Evolutionary conservation across 768 basidiomycete genomes (phyloP), one percentile per base, ranked within the genome.

Genomic region (Lactifluus piperatus): DNA sequence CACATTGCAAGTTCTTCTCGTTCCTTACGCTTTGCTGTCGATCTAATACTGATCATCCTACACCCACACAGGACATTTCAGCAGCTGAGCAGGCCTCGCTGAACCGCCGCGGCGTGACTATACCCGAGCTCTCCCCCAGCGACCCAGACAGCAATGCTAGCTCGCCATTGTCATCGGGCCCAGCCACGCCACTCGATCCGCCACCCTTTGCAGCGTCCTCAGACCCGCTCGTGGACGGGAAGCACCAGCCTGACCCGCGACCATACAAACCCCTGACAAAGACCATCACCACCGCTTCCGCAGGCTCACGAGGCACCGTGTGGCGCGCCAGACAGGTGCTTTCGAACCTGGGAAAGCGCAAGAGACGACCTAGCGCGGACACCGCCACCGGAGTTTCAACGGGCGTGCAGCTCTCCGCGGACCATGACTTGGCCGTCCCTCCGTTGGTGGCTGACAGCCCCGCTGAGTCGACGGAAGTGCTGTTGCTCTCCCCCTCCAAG

Each of bases 21-120:
- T 24, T 39, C 16, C 1, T 36, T 10, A 5, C 20, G 11, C 0
- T 7, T 16, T 10, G 1, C 14, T 10, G 0, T 10, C 26, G 0
- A 5, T 47, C 54, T 51, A 11, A 60, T 18, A 5, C 54, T 51
- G 18, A 60, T 18, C 5, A 6, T 26, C 13, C 7, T 26, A 30
- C 24, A 22, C 16, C 34, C 6, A 3, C 26, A 41, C 29, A 61
- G 60, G 54, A 61, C 29, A 61, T 47, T 14, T 4, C 54, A 6
- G 44, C 60, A 56, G 58, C 54, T 22, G 60, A 61, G 60, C 60
- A 56, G 60, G 60, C 45, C 60, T 61, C 60, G 50, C 60, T 46
- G 16, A 50, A 37, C 36, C 44, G 46, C n/a, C n/a, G n/a, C n/a
- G n/a, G n/a, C 8, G n/a, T 47, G 18, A 56, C 43, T 3, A 43